phyloP scores from a whole-genome alignment of 306 rosid genomes.

The Lablab purpureus region DNA sequence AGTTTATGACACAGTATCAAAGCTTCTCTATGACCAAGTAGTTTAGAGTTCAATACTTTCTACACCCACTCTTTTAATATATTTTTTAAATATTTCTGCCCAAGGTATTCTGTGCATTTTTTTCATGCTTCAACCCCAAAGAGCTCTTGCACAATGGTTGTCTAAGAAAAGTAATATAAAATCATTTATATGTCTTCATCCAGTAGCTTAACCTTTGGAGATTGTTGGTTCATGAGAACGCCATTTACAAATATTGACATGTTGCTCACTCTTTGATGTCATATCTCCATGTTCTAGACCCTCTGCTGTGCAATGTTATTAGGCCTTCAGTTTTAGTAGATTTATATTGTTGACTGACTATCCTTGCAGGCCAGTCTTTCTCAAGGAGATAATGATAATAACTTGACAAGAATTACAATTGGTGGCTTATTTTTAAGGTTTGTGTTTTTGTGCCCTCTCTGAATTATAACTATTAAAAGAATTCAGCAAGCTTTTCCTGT shows the following conservation, averaged over 20 bases:
- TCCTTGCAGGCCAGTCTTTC: conserved; percentile 82
- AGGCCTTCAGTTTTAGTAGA: conserved; percentile 36
- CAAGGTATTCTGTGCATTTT: background rate
- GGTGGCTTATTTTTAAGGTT: conserved; percentile 91
- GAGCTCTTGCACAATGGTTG: background rate
- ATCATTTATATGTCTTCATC: background rate
- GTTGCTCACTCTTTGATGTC: background rate
- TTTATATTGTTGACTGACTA: conserved; percentile 46
- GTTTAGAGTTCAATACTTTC: background rate
- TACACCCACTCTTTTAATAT: background rate
- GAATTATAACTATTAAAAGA: conserved; percentile 28
- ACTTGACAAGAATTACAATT: conserved; percentile 82
- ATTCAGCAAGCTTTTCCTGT: conserved; percentile 29
- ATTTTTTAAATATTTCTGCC: background rate
- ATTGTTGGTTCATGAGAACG: background rate
- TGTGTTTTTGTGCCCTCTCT: conserved; percentile 45
- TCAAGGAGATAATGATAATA: conserved; percentile 80
- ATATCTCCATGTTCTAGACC: conserved; percentile 30
- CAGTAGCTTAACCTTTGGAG: background rate
- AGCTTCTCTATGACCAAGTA: background rate
- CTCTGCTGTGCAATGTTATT: conserved; percentile 25
- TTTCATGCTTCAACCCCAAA: background rate
- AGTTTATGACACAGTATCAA: background rate
- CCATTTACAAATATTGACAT: background rate
- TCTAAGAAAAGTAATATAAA: background rate